Base-by-base conservation (phyloP, 2,329 filamentous ascomycete genomes). In the Cordyceps farinosa region DNA sequence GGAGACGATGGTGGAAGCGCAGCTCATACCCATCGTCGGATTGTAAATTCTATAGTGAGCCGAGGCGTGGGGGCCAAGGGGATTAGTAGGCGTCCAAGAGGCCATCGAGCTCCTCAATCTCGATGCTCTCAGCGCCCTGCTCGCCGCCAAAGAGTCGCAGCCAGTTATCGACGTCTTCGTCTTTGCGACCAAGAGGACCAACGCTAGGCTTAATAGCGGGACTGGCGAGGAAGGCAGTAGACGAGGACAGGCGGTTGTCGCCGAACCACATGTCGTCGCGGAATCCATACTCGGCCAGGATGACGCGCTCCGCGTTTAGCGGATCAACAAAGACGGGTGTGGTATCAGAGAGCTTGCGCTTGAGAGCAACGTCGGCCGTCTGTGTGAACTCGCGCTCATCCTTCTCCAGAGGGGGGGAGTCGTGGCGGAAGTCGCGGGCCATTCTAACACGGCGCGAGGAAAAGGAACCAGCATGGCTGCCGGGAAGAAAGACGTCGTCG, bases 341-440 rank as follows among this genome's bases (percentile, higher is more conserved):
- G 47, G 79, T 79, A 34, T 82, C 80, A 51, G 75, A 81, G 29
- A 87, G 78, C 70, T 87, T 88, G 65, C 84, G 80, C 73, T 85
- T 87, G 70, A 86, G 91, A 69, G 98, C 85, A 55, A 89, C 91
- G 68, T 92, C 91, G 17, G 95, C 95, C 1, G 93, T 98, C 77
- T 96, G 91, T 7, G 94, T 97, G 73, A 99, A 99, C 76, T 98
- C 95, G 72, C 90, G 91, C 80, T 98, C 94, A 70, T 98, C 94
- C 70, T 90, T 92, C 78, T 98, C 94, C 44, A 98, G 82, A 17
- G 92, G 92, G 58, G 94, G 93, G 67, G 91, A 95, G 30, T 90
- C 87, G n/a, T 89, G 90, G 65, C 90, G 87, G 65, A 74, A 70
- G 68, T 77, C 72, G 70, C 75, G 72, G 64, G 71, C 72, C 65